Evolutionary conservation across 257 asterid species (phyloP), one percentile per base, ranked within the genome.

Genomic region (Paraleonurus japonicus): DNA sequence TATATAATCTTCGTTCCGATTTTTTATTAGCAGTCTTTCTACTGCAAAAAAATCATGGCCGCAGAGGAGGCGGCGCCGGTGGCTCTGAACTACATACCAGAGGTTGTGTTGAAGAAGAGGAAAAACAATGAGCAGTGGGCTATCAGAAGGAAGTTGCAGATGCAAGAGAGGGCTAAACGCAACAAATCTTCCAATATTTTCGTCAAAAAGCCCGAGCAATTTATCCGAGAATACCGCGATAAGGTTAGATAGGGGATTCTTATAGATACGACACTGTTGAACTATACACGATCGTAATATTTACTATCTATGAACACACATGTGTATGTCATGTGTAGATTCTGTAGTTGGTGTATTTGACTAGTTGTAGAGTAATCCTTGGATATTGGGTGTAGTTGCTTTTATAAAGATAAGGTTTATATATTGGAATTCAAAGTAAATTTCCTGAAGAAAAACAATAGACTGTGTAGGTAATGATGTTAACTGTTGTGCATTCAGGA

Each of bases 51-150:
- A 47, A n/a, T 47, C 9, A 91, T 91, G 96, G 83, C 86, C 3
- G 82, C 80, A 0, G 90, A 78, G 78, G 95, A 79, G 75, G 83
- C 77, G 28, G 74, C 85, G 61, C 78, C 82, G 71, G 70, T 55
- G 65, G 82, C 76, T 53, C 70, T 91, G 80, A 84, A 83, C 61
- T 87, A 86, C 75, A 82, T 87, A 43, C 90, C 94, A 22, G 98
- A 94, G 79, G 91, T 91, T 60, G 84, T 94, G 60, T 63, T 94
- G 84, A 89, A 94, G 92, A 91, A 91, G 82, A 85, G 98, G 86
- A 94, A 80, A 86, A 91, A 79, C 84, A 94, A 89, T 69, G 99
- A 94, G 78, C 82, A 86, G 54, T 91, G 98, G 98, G 96, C 96
- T 7, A 79, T 94, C 50, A 84, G 77, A 45, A 89, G 96, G 77